Conservation (phyloP, 2,329 filamentous ascomycete genomes). For the Helicocarpus griseus region DNA sequence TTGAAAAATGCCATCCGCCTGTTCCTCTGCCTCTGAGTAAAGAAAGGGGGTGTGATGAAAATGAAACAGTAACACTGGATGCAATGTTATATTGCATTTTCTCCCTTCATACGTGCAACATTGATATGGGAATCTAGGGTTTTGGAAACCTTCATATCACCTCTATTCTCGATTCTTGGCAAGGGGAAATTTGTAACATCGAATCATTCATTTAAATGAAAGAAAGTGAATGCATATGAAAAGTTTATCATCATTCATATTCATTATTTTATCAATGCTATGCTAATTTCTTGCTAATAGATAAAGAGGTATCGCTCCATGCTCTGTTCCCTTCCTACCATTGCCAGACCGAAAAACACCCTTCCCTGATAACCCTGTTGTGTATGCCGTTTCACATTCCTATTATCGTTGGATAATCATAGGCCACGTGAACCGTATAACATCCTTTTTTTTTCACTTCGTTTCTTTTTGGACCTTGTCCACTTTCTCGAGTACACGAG, state of each 20-base stretch:
- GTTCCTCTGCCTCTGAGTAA: no score
- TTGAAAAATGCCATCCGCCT: no score
- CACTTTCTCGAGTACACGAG: conserved; percentile 65
- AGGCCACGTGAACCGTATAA: not conserved
- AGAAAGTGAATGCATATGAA: not conserved
- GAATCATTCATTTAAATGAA: no score
- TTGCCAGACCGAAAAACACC: not conserved
- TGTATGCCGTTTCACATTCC: not conserved
- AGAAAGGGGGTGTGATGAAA: no score
- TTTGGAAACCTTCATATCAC: no score
- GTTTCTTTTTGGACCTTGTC: conserved; percentile 62
- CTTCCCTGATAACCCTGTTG: not conserved
- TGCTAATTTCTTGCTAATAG: not conserved
- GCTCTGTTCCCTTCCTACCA: not conserved
- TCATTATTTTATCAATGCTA: not conserved
- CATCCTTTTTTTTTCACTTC: conserved; percentile 20
- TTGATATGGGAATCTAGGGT: no score
- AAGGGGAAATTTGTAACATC: no score
- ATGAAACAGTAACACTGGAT: no score
- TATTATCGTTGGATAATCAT: no score
- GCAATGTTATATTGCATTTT: no score
- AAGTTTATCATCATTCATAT: conserved; percentile 3
- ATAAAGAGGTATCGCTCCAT: not conserved
- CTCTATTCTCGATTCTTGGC: no score
- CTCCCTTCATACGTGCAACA: no score